Evolutionary conservation across 352 stramenopile genomes (phyloP).

Genomic region (Globisporangium ultimum): DNA sequence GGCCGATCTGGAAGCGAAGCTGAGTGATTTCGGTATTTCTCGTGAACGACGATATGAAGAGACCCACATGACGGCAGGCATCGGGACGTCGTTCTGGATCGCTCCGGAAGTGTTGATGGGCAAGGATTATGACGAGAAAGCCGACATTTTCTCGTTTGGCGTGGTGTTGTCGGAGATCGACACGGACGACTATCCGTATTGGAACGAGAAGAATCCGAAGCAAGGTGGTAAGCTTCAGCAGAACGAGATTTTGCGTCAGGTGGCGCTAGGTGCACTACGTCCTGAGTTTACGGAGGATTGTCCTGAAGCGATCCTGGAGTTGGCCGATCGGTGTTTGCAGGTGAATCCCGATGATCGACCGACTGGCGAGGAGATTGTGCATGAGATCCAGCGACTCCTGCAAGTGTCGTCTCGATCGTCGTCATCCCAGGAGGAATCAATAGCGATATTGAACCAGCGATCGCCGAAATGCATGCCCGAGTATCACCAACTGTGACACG

Average conservation of each 20-base stretch:
- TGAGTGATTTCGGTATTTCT: conserved; percentile 76
- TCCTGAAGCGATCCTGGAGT: conserved; percentile 24
- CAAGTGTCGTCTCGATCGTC: not conserved
- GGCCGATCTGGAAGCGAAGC: conserved; percentile 56
- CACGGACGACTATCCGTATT: conserved; percentile 61
- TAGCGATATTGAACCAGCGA: not conserved
- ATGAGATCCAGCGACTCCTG: conserved; percentile 16
- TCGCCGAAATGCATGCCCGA: not conserved
- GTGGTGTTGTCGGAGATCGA: conserved; percentile 55
- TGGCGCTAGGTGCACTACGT: conserved; percentile 22
- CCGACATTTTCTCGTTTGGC: conserved; percentile 55
- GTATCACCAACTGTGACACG: too few relatives aligned
- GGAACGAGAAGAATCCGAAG: conserved; percentile 47
- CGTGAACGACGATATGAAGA: conserved; percentile 51
- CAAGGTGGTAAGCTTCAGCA: conserved; percentile 32
- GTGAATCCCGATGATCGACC: conserved; percentile 23
- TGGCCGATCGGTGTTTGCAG: conserved; percentile 28
- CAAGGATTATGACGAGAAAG: conserved; percentile 50
- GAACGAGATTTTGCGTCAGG: conserved; percentile 30
- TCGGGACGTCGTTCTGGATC: conserved; percentile 74
- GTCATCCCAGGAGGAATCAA: not conserved
- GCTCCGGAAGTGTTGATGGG: conserved; percentile 59
- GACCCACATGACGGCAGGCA: conserved; percentile 65
- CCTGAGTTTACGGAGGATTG: conserved; percentile 30
- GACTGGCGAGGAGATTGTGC: conserved; percentile 22